phyloP scores from a whole-genome alignment of 2,329 filamentous ascomycete genomes.

The Zymoseptoria crescenta region DNA sequence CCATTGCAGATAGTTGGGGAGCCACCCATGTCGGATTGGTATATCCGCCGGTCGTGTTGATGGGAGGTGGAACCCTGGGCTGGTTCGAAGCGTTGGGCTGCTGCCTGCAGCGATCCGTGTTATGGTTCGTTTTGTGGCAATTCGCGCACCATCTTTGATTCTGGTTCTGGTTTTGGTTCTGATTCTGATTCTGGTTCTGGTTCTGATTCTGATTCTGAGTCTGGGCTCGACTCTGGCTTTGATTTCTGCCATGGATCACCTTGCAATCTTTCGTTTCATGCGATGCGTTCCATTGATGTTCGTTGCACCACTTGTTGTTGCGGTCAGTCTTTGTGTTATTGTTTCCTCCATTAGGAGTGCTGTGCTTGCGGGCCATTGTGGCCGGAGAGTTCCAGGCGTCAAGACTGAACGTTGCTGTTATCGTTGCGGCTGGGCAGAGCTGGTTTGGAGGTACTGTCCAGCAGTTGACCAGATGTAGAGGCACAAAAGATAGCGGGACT shows the following conservation, averaged over 20 bases:
- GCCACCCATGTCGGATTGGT: background rate
- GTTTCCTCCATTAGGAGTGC: background rate
- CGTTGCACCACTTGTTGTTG: background rate
- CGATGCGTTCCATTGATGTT: background rate
- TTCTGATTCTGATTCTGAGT: background rate
- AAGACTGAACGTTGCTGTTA: background rate
- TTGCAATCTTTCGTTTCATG: background rate
- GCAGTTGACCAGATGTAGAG: slow-evolving; percentile 6
- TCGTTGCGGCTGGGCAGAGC: background rate
- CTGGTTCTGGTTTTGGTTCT: background rate
- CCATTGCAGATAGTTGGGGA: background rate
- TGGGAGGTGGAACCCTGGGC: background rate
- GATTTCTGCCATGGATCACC: background rate
- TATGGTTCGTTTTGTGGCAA: background rate
- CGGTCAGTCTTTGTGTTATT: background rate
- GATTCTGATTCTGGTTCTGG: background rate
- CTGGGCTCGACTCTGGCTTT: background rate
- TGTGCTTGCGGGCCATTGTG: background rate
- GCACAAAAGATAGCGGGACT: slow-evolving; percentile 5
- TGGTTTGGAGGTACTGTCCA: slow-evolving; percentile 3
- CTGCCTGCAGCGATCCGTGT: background rate
- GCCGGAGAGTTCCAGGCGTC: background rate
- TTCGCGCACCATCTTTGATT: background rate
- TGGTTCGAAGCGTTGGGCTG: background rate
- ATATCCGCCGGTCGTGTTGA: background rate